A percentile compares a stretch with the other conserved stretches of the same genome.
phyloP scores from a whole-genome alignment of 2,329 filamentous ascomycete species.

The Elsinoe perseae region DNA sequence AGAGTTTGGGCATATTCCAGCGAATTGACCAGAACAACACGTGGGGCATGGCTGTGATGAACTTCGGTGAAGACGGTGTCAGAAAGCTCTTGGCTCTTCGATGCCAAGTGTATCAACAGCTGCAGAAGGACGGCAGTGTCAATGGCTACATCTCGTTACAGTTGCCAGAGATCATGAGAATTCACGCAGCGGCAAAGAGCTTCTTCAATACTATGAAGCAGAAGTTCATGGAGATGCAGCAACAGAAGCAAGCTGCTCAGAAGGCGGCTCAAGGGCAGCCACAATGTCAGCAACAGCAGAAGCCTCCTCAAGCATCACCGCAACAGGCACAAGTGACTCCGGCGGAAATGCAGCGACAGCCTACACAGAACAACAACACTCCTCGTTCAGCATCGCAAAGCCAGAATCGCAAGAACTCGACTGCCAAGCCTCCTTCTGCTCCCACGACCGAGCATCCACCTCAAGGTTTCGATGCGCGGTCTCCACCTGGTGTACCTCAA shows the following conservation, averaged over 20 bases:
- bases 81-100: conserved; percentile 22
- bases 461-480: conserved; percentile 43
- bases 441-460: conserved; percentile 47
- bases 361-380: conserved; percentile 12
- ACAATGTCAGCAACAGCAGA: conserved; percentile 18
- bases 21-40: conserved; percentile 19
- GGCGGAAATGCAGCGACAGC: conserved; percentile 15
- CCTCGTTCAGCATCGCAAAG: conserved; percentile 15
- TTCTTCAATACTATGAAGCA: conserved; percentile 26
- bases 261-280: conserved; percentile 16
- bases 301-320: conserved; percentile 16
- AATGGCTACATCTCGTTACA: conserved; percentile 26
- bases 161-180: conserved; percentile 22
- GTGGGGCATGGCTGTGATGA: conserved; percentile 21
- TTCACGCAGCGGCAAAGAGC: conserved; percentile 21
- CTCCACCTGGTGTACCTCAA: conserved; percentile 51
- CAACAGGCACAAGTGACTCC: conserved; percentile 18
- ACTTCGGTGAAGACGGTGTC: conserved; percentile 23
- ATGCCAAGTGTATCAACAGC: conserved; percentile 25
- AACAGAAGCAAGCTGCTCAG: conserved; percentile 20
- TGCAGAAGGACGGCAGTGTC: conserved; percentile 22
- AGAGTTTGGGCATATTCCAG: conserved; percentile 23
- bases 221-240: conserved; percentile 21
- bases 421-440: conserved; percentile 38
- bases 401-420: conserved; percentile 17